Evolutionary conservation across 768 basidiomycete genomes (phyloP).

Genomic region (Pulveroboletus sp.): DNA sequence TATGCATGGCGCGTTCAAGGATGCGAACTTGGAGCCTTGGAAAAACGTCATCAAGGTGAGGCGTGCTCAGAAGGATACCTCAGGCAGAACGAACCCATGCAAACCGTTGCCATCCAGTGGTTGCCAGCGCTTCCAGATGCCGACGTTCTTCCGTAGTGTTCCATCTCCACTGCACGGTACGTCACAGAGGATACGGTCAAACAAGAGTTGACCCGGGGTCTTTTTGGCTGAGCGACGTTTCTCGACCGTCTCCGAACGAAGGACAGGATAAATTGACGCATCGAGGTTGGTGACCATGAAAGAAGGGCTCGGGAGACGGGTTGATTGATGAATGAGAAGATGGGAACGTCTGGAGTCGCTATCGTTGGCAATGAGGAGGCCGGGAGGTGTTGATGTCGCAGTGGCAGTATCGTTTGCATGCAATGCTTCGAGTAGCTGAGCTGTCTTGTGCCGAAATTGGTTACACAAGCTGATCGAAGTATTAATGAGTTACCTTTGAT

Average conservation of each 20-base stretch:
- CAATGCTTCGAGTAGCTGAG: slow-evolving; percentile 92
- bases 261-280: slow-evolving; percentile 76
- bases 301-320: slow-evolving; percentile 85
- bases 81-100: slow-evolving; percentile 56
- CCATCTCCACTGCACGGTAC: slow-evolving; percentile 99
- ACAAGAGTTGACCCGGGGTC: slow-evolving; percentile 54
- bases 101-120: slow-evolving; percentile 86
- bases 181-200: slow-evolving; percentile 93
- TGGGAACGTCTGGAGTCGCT: slow-evolving; percentile 92
- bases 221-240: slow-evolving; percentile 34
- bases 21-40: slow-evolving; percentile 87
- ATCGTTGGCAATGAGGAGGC: slow-evolving; percentile 93
- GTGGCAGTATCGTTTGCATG: slow-evolving; percentile 72
- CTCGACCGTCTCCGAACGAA: slow-evolving; percentile 34
- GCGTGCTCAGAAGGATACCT: not conserved
- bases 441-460: slow-evolving; percentile 51
- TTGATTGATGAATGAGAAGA: slow-evolving; percentile 95
- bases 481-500: slow-evolving; percentile 60
- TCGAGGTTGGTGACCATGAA: slow-evolving; percentile 96
- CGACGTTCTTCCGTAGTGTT: slow-evolving; percentile 89
- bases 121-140: slow-evolving; percentile 93
- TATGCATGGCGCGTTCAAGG: slow-evolving; percentile 85
- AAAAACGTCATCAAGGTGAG: slow-evolving; percentile 5
- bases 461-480: not conserved
- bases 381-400: slow-evolving; percentile 66